Evolutionary conservation across 1,284 basidiomycete species (phyloP), one percentile per base, ranked within the genome.

Genomic region (Malassezia vespertilionis): DNA sequence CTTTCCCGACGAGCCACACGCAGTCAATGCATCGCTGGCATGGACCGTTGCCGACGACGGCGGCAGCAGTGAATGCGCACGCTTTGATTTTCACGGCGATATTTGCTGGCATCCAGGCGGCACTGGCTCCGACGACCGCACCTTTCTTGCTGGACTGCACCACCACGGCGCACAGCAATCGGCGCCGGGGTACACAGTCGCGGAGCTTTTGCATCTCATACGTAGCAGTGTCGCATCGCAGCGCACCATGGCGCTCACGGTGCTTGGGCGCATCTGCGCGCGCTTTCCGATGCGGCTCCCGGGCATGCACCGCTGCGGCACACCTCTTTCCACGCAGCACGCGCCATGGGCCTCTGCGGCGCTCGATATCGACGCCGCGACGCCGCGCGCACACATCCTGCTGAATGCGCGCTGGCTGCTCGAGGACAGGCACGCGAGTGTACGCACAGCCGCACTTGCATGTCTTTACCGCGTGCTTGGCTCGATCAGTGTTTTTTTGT

Each of bases 151-250:
- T 2, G 89, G 89, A 1, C 74, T 93, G 18, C 89, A 95, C 70
- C 89, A 93, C 68, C 89, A 93, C 47, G 75, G 74, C 15, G 60
- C 70, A 52, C 80, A 85, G 0, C 83, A 86, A 47, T 81, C 82
- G 33, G 57, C 72, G n/a, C 88, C 89, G 0, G 90, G 89, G 0
- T 95, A 93, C 70, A 89, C 86, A 0, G 73, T 91, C 0, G 80
- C 83, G 28, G 89, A 93, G 54, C 76, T 93, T n/a, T 79, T 90
- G 35, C 74, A 86, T 36, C 76, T 91, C 3, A 80, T 81, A 1
- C 76, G 84, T 41, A 89, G 86, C 5, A 85, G 82, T 0, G 83
- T 89, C 0, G 80, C 82, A 7, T 82, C 83, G 9, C 89, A 95
- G 66, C 76, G 88, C 22, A 80, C 83, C 8, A 79, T 80, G 0